Evolutionary conservation across 1,139 yeast species (phyloP).

Genomic region (Blastobotrys niveus): DNA sequence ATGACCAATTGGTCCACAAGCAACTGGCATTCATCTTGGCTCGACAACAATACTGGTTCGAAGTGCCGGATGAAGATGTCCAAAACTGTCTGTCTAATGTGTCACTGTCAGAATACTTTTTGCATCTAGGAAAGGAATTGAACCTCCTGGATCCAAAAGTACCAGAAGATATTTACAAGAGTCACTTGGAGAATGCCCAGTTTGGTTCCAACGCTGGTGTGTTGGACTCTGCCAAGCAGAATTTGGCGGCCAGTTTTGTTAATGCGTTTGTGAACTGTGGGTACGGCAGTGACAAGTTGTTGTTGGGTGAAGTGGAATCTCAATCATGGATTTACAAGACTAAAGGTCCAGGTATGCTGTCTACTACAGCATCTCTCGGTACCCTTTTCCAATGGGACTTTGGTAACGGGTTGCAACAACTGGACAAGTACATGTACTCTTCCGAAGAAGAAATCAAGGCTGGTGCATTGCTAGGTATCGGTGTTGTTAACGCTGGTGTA

Average conservation of each 20-base stretch:
- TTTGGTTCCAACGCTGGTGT: slow-evolving; percentile 56
- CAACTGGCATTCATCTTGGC: slow-evolving; percentile 89
- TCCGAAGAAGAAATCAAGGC: slow-evolving; percentile 86
- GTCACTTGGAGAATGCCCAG: slow-evolving; percentile 71
- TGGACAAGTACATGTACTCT: slow-evolving; percentile 85
- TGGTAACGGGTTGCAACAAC: slow-evolving; percentile 79
- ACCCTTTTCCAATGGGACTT: slow-evolving; percentile 88
- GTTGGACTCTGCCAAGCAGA: slow-evolving; percentile 93
- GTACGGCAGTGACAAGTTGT: slow-evolving; percentile 75
- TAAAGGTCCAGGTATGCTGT: slow-evolving; percentile 87
- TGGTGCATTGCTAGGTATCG: slow-evolving; percentile 94
- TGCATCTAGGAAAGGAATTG: slow-evolving; percentile 76
- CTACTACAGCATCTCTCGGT: slow-evolving; percentile 91
- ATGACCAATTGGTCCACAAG: slow-evolving; percentile 69
- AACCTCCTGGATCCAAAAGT: slow-evolving; percentile 84
- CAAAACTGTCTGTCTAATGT: slow-evolving; percentile 83
- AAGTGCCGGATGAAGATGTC: slow-evolving; percentile 65
- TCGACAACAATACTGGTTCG: slow-evolving; percentile 77
- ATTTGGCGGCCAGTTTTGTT: slow-evolving; percentile 91
- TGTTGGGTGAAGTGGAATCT: slow-evolving; percentile 58
- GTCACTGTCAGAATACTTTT: slow-evolving; percentile 70
- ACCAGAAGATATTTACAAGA: slow-evolving; percentile 92
- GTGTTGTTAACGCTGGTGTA: slow-evolving; percentile 88
- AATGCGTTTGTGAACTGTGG: slow-evolving; percentile 90
- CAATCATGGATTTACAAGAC: slow-evolving; percentile 88